Percentiles rank a stretch among this genome's conserved stretches.
Conservation (phyloP, 805 yeast genomes). For the Saturnispora kantuleensis region DNA sequence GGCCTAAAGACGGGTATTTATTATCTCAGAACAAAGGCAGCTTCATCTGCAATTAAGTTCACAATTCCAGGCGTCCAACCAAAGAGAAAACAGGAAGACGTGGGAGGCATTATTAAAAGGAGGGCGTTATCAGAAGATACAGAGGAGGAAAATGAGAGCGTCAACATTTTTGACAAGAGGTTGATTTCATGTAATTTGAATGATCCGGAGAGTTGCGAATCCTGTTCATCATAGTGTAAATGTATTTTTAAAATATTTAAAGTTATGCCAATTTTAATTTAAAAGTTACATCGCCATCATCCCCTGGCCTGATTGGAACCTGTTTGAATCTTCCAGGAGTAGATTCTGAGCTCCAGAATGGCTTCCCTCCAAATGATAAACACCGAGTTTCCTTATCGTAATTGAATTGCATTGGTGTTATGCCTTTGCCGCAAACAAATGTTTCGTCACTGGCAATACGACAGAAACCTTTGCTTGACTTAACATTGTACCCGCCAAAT, state of each 20-base stretch:
- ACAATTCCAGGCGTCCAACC: conserved; percentile 29
- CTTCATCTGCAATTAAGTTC: conserved; percentile 92
- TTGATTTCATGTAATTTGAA: conserved; percentile 15
- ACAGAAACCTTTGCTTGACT: conserved; percentile 69
- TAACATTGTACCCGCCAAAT: conserved; percentile 64
- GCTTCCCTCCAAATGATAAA: conserved; percentile 53
- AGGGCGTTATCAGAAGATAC: not conserved
- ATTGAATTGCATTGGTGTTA: conserved; percentile 47
- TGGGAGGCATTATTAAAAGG: not conserved
- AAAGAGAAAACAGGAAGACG: not conserved
- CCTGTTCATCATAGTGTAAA: conserved; percentile 29
- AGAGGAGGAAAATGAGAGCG: not conserved
- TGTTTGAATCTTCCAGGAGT: conserved; percentile 38
- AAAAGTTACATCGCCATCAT: conserved; percentile 19
- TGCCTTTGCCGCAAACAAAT: conserved; percentile 23
- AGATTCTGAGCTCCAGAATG: conserved; percentile 46
- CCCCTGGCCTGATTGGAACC: conserved; percentile 38
- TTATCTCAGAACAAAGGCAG: conserved; percentile 95
- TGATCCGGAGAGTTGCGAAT: conserved; percentile 28
- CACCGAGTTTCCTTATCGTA: conserved; percentile 34
- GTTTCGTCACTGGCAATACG: conserved; percentile 31
- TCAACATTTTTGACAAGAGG: conserved; percentile 14
- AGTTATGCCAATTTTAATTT: conserved; percentile 1
- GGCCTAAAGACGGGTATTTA: conserved; percentile 99
- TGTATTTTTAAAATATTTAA: not conserved